phyloP scores from a whole-genome alignment of 2,329 filamentous ascomycete genomes.

The Cordyceps cateniannulata region DNA sequence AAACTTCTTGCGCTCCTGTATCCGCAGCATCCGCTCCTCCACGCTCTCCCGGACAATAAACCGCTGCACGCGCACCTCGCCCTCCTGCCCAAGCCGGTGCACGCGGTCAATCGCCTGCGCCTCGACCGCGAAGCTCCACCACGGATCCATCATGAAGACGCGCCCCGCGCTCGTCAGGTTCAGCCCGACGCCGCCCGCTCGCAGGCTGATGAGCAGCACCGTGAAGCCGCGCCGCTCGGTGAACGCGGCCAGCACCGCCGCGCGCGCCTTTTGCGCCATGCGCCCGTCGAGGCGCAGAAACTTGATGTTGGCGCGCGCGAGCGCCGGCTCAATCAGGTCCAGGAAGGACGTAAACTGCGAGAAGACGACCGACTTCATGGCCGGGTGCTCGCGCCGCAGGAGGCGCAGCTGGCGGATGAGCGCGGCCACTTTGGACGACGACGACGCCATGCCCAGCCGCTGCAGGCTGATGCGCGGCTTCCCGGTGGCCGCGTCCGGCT shows the following conservation, averaged over 20 bases:
- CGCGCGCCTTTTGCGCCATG: constrained; percentile 79
- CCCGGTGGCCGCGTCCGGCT: constrained; percentile 37
- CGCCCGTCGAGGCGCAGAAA: constrained; percentile 87
- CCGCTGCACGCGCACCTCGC: constrained; percentile 76
- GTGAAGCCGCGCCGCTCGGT: constrained; percentile 51
- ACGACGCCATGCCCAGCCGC: constrained; percentile 55
- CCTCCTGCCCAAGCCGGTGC: constrained; percentile 90
- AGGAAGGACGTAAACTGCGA: constrained; percentile 97
- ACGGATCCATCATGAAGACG: constrained; percentile 99
- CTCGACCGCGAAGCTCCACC: constrained; percentile 98
- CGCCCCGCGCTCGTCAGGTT: constrained; percentile 84
- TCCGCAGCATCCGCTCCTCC: constrained; percentile 86
- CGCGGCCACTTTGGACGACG: constrained; percentile 82
- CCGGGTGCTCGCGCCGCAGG: constrained; percentile 58
- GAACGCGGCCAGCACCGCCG: constrained; percentile 72
- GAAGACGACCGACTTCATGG: constrained; percentile 86
- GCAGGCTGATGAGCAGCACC: constrained; percentile 75
- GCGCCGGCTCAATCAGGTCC: constrained; percentile 78
- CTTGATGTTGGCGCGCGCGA: constrained; percentile 63
- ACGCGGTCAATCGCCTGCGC: constrained; percentile 96
- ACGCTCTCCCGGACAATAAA: constrained; percentile 90
- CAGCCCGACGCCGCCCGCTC: constrained; percentile 87
- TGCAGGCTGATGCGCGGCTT: constrained; percentile 53
- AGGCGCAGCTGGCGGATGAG: constrained; percentile 69
- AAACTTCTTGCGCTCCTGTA: constrained; percentile 95